Percentiles rank a stretch among this genome's conserved stretches.
phyloP scores from a whole-genome alignment of 1,284 basidiomycete species.

The Mycosarcoma maydis region DNA sequence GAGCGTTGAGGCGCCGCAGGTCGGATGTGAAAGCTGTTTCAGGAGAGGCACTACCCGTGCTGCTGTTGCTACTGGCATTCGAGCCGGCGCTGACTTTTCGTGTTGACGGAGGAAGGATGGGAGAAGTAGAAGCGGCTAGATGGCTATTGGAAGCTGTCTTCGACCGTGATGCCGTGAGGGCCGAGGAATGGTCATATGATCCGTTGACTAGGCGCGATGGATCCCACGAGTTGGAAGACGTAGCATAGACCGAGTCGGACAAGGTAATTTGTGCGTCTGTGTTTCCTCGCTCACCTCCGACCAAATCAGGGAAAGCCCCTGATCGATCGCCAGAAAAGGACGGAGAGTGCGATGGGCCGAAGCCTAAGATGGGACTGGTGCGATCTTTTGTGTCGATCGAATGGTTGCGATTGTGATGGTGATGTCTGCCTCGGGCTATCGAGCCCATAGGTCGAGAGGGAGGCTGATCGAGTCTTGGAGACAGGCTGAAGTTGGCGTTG shows the following conservation, averaged over 20 bases:
- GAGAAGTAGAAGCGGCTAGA: slow-evolving; percentile 10
- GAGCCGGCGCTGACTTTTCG: slow-evolving; percentile 38
- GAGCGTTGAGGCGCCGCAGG: slow-evolving; percentile 15
- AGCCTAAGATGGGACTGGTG: slow-evolving; percentile 49
- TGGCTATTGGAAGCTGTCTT: slow-evolving; percentile 13
- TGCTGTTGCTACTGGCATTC: slow-evolving; percentile 24
- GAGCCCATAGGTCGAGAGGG: slow-evolving; percentile 25
- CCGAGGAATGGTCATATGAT: slow-evolving; percentile 12
- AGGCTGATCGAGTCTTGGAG: slow-evolving; percentile 33
- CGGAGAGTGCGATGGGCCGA: slow-evolving; percentile 34
- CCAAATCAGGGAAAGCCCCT: slow-evolving; percentile 24
- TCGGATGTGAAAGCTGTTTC: slow-evolving; percentile 30
- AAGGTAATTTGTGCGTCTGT: slow-evolving; percentile 6
- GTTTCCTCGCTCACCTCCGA: not conserved
- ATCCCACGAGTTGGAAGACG: slow-evolving; percentile 14
- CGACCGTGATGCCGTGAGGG: slow-evolving; percentile 9
- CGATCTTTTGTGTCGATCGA: slow-evolving; percentile 53
- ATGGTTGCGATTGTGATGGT: slow-evolving; percentile 46
- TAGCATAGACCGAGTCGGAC: slow-evolving; percentile 8
- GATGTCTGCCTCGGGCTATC: slow-evolving; percentile 18
- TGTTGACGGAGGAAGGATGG: slow-evolving; percentile 15
- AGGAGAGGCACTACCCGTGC: slow-evolving; percentile 30
- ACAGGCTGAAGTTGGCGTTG: slow-evolving; percentile 44
- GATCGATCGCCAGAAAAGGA: slow-evolving; percentile 8
- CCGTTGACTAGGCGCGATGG: slow-evolving; percentile 23